Evolutionary conservation across 1,139 yeast genomes (phyloP).

Genomic region (Protomyces lactucae-debilis): DNA sequence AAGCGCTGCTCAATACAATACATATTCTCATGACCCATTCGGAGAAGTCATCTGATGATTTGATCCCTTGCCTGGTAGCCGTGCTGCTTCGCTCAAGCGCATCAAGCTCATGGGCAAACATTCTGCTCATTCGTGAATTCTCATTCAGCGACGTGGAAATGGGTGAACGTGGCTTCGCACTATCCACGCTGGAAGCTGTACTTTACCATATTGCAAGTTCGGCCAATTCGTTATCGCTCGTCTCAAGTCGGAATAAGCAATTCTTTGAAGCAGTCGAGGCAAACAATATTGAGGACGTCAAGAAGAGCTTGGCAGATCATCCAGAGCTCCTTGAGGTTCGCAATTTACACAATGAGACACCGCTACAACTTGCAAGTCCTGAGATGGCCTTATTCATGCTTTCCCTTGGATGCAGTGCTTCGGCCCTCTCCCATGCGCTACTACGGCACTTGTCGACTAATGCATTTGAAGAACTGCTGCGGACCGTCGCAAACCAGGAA

Average conservation of each 20-base stretch:
- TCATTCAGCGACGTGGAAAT: constrained; percentile 47
- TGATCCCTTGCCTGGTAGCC: constrained; percentile 24
- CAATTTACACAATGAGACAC: not conserved
- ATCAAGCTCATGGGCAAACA: constrained; percentile 53
- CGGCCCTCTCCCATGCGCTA: not conserved
- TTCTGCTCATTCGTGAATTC: constrained; percentile 61
- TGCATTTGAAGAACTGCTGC: not conserved
- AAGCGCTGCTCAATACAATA: constrained; percentile 17
- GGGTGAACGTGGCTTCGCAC: constrained; percentile 56
- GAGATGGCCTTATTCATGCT: constrained; percentile 1
- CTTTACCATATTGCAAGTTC: constrained; percentile 55
- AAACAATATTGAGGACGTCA: constrained; percentile 26
- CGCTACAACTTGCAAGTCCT: constrained; percentile 11
- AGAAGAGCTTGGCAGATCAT: constrained; percentile 24
- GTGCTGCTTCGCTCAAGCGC: constrained; percentile 16
- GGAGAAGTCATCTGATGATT: constrained; percentile 21
- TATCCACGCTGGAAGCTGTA: constrained; percentile 82
- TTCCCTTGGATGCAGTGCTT: constrained; percentile 1
- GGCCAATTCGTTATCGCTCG: constrained; percentile 42
- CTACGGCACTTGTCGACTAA: not conserved
- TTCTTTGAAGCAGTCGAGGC: constrained; percentile 53
- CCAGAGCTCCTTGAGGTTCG: constrained; percentile 31
- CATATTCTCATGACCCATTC: constrained; percentile 13
- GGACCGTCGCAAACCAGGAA: constrained; percentile 1
- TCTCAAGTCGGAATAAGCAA: constrained; percentile 50